Evolutionary conservation across 805 yeast species (phyloP).

Genomic region (Teunomyces stri): DNA sequence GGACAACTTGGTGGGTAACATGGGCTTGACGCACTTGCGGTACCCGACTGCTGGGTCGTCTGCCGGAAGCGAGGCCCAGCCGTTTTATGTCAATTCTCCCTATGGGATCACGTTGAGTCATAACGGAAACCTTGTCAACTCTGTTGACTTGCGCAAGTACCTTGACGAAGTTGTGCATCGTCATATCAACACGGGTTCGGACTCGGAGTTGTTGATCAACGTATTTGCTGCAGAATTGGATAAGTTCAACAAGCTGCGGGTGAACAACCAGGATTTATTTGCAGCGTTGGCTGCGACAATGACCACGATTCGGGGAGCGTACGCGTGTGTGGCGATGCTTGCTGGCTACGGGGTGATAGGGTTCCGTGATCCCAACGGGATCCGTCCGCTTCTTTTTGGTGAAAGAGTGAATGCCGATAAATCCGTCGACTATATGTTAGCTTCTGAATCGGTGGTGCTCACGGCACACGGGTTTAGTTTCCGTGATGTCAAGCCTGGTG

Average conservation of each 20-base stretch:
- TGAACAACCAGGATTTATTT: slow-evolving; percentile 85
- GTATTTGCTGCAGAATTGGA: slow-evolving; percentile 90
- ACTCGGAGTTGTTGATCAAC: slow-evolving; percentile 86
- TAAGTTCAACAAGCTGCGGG: slow-evolving; percentile 88
- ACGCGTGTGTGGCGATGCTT: slow-evolving; percentile 90
- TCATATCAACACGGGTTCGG: slow-evolving; percentile 96
- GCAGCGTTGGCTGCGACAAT: slow-evolving; percentile 81
- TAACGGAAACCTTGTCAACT: slow-evolving; percentile 93
- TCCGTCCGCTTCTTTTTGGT: slow-evolving; percentile 87
- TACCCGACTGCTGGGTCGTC: slow-evolving; percentile 98
- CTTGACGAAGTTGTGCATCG: slow-evolving; percentile 94
- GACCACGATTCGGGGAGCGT: slow-evolving; percentile 88
- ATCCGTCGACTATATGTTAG: slow-evolving; percentile 82
- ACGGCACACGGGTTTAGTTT: slow-evolving; percentile 87
- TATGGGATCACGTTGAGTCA: slow-evolving; percentile 90
- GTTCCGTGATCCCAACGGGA: slow-evolving; percentile 96
- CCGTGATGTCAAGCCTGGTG: slow-evolving; percentile 90
- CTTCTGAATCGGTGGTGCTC: slow-evolving; percentile 91
- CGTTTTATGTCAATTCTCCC: slow-evolving; percentile 96
- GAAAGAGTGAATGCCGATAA: slow-evolving; percentile 72
- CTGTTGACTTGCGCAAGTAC: slow-evolving; percentile 68
- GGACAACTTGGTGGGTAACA: slow-evolving; percentile 78
- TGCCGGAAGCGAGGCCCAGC: slow-evolving; percentile 97
- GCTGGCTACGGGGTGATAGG: slow-evolving; percentile 97
- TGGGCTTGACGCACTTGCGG: slow-evolving; percentile 93